phyloP scores from a whole-genome alignment of 2,329 filamentous ascomycete genomes.

The Fusarium transvaalense region DNA sequence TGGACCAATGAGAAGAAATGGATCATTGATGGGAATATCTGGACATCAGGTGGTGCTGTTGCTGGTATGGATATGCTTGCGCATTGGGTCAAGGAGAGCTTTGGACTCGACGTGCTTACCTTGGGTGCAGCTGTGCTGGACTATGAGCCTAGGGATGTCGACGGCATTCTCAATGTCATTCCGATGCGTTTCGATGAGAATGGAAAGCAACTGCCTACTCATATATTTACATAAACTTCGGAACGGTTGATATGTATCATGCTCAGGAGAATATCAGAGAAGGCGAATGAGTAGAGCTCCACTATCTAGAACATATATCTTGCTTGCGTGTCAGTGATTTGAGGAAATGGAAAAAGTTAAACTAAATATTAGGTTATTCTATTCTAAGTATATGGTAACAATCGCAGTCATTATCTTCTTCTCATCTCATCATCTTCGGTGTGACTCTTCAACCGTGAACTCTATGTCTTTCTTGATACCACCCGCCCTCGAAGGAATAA shows the following conservation, averaged over 20 bases:
- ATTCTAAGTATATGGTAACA: neutral
- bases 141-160: slow-evolving; percentile 53
- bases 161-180: slow-evolving; percentile 49
- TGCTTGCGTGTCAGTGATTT: too few relatives aligned
- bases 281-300: too few relatives aligned
- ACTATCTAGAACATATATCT: neutral
- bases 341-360: too few relatives aligned
- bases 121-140: slow-evolving; percentile 45
- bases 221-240: slow-evolving; percentile 11
- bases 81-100: slow-evolving; percentile 56
- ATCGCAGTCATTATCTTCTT: too few relatives aligned
- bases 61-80: slow-evolving; percentile 61
- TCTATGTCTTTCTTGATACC: slow-evolving; percentile 42
- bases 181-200: slow-evolving; percentile 46
- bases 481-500: slow-evolving; percentile 15
- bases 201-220: slow-evolving; percentile 50
- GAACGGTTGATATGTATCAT: too few relatives aligned
- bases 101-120: slow-evolving; percentile 48
- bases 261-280: too few relatives aligned
- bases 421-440: neutral
- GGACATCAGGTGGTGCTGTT: slow-evolving; percentile 60
- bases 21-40: slow-evolving; percentile 60
- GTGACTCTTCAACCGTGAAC: slow-evolving; percentile 33
- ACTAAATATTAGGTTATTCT: neutral
- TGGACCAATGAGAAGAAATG: slow-evolving; percentile 60